phyloP scores from a whole-genome alignment of 2,329 filamentous ascomycete genomes.

The Thielaviopsis ethacetica region DNA sequence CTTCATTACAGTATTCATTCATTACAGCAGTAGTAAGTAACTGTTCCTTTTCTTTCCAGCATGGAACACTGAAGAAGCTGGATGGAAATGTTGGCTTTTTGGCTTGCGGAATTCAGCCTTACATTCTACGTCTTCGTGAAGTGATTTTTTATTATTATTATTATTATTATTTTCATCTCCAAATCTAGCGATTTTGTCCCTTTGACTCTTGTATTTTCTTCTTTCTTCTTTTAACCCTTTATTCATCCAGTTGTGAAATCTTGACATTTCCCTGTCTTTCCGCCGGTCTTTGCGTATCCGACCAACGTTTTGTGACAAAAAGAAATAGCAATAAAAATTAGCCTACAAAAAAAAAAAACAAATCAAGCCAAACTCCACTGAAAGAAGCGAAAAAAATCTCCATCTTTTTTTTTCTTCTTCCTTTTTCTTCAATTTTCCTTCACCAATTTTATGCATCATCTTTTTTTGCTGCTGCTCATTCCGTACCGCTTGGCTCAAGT shows the following conservation, averaged over 20 bases:
- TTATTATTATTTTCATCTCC: background rate
- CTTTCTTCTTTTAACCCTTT: background rate
- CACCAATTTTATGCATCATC: background rate
- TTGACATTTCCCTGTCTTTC: too few species aligned
- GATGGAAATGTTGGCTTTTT: too few species aligned
- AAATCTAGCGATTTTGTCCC: background rate
- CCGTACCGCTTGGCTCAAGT: background rate
- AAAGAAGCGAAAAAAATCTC: background rate
- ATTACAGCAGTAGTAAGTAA: too few species aligned
- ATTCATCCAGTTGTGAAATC: background rate
- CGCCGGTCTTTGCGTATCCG: too few species aligned
- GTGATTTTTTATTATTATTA: background rate
- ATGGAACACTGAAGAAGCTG: too few species aligned
- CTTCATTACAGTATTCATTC: too few species aligned
- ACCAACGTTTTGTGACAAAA: background rate
- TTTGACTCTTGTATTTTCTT: background rate
- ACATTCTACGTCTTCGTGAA: background rate
- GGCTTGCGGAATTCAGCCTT: background rate
- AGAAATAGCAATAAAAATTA: background rate
- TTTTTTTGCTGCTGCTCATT: background rate
- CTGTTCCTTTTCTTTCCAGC: background rate
- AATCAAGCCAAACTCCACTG: conserved; percentile 1
- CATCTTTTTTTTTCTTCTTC: conserved; percentile 1
- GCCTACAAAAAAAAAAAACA: background rate
- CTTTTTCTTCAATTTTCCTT: background rate